Percentiles rank a stretch among this genome's conserved stretches.
Evolutionary conservation across 768 basidiomycete species (phyloP).

Genomic region (Chalciporus chontae): DNA sequence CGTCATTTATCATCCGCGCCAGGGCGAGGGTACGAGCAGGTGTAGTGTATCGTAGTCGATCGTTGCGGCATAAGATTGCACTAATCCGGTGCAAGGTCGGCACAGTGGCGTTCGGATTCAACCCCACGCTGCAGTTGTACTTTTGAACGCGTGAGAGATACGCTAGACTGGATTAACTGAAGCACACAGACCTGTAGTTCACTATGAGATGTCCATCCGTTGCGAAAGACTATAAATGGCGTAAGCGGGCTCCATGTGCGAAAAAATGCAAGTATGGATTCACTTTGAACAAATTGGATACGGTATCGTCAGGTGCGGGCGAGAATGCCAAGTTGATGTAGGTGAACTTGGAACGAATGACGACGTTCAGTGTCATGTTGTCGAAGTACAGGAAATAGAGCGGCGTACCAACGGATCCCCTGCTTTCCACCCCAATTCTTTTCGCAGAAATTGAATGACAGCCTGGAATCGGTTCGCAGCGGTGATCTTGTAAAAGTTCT

Average conservation of each 20-base stretch:
- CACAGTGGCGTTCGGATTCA: slow-evolving; percentile 19
- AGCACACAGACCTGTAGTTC: slow-evolving; percentile 69
- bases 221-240: slow-evolving; percentile 62
- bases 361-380: slow-evolving; percentile 1
- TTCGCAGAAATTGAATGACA: slow-evolving; percentile 89
- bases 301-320: slow-evolving; percentile 73
- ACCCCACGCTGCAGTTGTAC: slow-evolving; percentile 66
- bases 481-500: slow-evolving; percentile 97
- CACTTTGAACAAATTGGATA: slow-evolving; percentile 68
- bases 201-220: slow-evolving; percentile 90
- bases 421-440: slow-evolving; percentile 83
- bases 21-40: background rate
- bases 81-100: background rate
- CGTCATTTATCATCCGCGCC: background rate
- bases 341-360: slow-evolving; percentile 65
- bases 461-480: slow-evolving; percentile 93
- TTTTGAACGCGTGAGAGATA: slow-evolving; percentile 15
- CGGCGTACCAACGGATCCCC: slow-evolving; percentile 76
- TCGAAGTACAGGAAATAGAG: no score
- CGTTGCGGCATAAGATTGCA: background rate
- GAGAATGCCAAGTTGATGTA: slow-evolving; percentile 79
- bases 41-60: slow-evolving; percentile 2
- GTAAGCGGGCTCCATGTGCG: background rate
- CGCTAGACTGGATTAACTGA: no score
- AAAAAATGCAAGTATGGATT: slow-evolving; percentile 1